A percentile compares a stretch with the other conserved stretches of the same genome.
Conservation (phyloP, 345 rosid genomes). For the Turritis glabra region DNA sequence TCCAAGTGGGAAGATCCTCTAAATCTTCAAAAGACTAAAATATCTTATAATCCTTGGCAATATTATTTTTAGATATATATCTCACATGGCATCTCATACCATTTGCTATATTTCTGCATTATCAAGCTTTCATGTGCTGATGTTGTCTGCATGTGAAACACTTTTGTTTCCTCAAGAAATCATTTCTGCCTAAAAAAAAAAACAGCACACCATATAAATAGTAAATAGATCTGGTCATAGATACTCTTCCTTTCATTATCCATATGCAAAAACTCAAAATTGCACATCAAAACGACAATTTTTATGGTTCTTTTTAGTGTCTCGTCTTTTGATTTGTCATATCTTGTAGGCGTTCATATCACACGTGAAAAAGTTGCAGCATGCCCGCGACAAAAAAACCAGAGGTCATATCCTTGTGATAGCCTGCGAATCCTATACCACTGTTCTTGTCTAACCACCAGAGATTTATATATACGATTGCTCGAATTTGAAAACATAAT, state of each 20-base stretch:
- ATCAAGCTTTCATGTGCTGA: conserved; percentile 35
- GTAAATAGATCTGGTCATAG: conserved; percentile 16
- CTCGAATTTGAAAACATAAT: not conserved
- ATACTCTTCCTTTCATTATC: conserved; percentile 17
- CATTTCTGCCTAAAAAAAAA: not conserved
- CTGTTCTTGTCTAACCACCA: conserved; percentile 9
- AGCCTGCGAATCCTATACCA: conserved; percentile 28
- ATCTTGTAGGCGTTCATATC: conserved; percentile 8
- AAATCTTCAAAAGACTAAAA: conserved; percentile 36
- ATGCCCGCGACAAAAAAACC: conserved; percentile 13
- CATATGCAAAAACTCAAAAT: conserved; percentile 1
- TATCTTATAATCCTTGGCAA: conserved; percentile 3
- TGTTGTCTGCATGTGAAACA: conserved; percentile 38
- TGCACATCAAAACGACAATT: not conserved
- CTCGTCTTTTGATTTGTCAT: not conserved
- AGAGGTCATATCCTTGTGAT: conserved; percentile 24
- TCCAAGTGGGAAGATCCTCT: conserved; percentile 44
- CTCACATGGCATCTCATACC: conserved; percentile 32
- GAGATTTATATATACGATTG: conserved; percentile 9
- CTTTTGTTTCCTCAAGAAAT: conserved; percentile 14
- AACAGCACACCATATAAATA: conserved; percentile 2
- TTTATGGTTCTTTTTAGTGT: conserved; percentile 6
- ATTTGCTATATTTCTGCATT: conserved; percentile 28
- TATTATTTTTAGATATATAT: not conserved
- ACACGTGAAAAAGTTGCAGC: conserved; percentile 27